A percentile compares a stretch with the other conserved stretches of the same genome.
Evolutionary conservation across 2,329 filamentous ascomycete genomes (phyloP).

Genomic region (Immersiporthe knoxdaviesiana): DNA sequence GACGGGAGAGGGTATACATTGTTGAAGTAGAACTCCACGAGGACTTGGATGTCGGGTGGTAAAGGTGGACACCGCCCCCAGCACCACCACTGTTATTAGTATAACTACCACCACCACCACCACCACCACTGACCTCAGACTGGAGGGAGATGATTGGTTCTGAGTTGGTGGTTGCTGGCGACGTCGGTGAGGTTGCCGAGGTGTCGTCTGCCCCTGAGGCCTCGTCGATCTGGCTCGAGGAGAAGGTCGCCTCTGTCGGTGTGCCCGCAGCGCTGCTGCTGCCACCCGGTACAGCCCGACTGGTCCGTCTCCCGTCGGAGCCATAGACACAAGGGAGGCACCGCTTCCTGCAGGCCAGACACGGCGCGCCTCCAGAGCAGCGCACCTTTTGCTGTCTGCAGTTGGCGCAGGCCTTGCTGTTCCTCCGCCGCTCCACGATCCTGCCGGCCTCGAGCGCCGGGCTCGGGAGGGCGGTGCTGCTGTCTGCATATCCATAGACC

Average conservation of each 20-base stretch:
- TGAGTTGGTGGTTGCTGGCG: slow-evolving; percentile 15
- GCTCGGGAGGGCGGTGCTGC: slow-evolving; percentile 15
- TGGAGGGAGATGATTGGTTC: background rate
- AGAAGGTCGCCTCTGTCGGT: slow-evolving; percentile 20
- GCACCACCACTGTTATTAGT: background rate
- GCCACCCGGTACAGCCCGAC: slow-evolving; percentile 2
- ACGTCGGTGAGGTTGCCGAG: slow-evolving; percentile 23
- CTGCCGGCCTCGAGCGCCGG: slow-evolving; percentile 19
- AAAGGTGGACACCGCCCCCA: background rate
- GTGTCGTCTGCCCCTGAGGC: slow-evolving; percentile 18
- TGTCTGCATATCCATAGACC: slow-evolving; percentile 12
- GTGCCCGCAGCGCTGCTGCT: slow-evolving; percentile 18
- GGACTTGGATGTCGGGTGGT: slow-evolving; percentile 17
- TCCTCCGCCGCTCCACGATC: slow-evolving; percentile 25
- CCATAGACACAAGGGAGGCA: slow-evolving; percentile 24
- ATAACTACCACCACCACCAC: background rate
- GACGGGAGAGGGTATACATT: slow-evolving; percentile 26
- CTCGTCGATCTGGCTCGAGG: slow-evolving; percentile 10
- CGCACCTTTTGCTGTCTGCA: slow-evolving; percentile 28
- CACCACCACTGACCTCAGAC: background rate
- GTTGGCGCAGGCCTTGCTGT: slow-evolving; percentile 27
- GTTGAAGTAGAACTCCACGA: slow-evolving; percentile 28
- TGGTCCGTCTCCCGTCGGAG: slow-evolving; percentile 19
- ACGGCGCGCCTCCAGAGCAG: slow-evolving; percentile 24
- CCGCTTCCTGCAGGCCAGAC: slow-evolving; percentile 28